Percentiles rank a stretch among this genome's conserved stretches.
phyloP scores from a whole-genome alignment of 345 rosid species.

The Alliaria petiolata region DNA sequence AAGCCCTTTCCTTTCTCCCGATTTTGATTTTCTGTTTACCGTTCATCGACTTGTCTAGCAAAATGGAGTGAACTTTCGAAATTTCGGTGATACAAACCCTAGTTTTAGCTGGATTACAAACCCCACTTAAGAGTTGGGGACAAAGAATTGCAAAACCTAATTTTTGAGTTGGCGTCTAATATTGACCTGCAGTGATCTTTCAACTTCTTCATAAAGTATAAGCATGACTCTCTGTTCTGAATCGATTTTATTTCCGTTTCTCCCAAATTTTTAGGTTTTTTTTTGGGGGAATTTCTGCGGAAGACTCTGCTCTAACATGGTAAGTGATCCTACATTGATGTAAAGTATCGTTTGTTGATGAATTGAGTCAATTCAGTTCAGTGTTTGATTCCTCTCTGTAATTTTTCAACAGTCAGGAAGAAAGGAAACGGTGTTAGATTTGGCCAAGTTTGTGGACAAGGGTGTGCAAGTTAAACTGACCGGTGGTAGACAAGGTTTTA shows the following conservation, averaged over 20 bases:
- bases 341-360: neutral
- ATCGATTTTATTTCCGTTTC: neutral
- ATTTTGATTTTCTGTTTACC: neutral
- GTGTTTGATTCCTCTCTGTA: neutral
- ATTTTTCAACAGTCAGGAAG: slow-evolving; percentile 63
- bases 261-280: neutral
- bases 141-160: neutral
- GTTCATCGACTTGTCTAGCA: neutral
- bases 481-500: slow-evolving; percentile 92
- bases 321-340: neutral
- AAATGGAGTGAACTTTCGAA: neutral
- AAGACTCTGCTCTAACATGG: slow-evolving; percentile 15
- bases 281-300: neutral
- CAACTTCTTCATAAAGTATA: neutral
- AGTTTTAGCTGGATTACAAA: neutral
- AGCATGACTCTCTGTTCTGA: neutral
- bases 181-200: neutral
- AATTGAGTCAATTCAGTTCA: neutral
- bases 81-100: neutral
- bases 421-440: slow-evolving; percentile 92
- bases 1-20: neutral
- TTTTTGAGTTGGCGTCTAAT: neutral
- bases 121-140: neutral
- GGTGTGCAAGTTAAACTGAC: slow-evolving; percentile 98
- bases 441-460: slow-evolving; percentile 97